A percentile compares a stretch with the other conserved stretches of the same genome.
Evolutionary conservation across 805 yeast genomes (phyloP).

Genomic region (Komagataella pastoris): DNA sequence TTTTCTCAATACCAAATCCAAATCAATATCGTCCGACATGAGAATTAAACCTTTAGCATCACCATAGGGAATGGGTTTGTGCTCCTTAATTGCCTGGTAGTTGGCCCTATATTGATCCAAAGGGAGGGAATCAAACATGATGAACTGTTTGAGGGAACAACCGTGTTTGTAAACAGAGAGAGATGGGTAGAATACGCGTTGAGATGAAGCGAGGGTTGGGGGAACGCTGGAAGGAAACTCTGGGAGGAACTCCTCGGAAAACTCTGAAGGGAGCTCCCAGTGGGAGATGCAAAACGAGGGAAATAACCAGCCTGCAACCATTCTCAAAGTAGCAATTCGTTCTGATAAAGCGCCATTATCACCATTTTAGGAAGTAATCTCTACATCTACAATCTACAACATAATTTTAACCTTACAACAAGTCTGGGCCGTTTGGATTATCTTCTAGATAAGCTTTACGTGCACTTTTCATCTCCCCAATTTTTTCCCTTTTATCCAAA

Average conservation of each 20-base stretch:
- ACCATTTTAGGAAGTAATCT: neutral
- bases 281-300: neutral
- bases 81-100: constrained; percentile 12
- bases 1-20: constrained; percentile 14
- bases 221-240: neutral
- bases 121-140: constrained; percentile 16
- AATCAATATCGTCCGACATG: constrained; percentile 11
- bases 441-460: neutral
- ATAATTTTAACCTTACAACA: neutral
- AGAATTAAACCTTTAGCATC: constrained; percentile 15
- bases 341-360: neutral
- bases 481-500: neutral
- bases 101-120: constrained; percentile 14
- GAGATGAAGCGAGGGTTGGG: neutral
- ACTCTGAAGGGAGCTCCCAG: neutral
- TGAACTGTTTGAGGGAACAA: neutral
- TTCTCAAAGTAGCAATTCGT: neutral
- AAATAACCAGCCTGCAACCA: neutral
- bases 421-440: neutral
- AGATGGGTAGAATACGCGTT: neutral
- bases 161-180: neutral
- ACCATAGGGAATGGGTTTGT: constrained; percentile 15
- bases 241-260: neutral
- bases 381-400: neutral
- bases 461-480: neutral